phyloP scores from a whole-genome alignment of 2,329 filamentous ascomycete genomes.

The Cordyceps militaris region DNA sequence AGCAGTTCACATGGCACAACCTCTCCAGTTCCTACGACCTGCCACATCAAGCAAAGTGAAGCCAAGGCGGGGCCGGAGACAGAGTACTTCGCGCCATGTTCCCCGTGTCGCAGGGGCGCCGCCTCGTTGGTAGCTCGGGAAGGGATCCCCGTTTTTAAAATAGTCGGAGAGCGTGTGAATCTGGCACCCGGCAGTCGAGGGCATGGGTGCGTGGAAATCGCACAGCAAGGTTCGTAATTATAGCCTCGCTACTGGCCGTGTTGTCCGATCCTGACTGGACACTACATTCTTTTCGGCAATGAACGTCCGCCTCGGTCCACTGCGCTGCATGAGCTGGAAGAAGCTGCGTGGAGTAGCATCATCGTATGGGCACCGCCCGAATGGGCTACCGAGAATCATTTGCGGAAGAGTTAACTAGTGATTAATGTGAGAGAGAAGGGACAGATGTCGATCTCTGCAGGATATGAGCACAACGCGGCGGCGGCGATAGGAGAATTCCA shows the following conservation, averaged over 20 bases:
- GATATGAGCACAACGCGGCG: neutral
- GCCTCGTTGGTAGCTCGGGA: conserved; percentile 1
- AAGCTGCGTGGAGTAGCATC: neutral
- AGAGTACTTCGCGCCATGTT: neutral
- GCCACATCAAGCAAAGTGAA: neutral
- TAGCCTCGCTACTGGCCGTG: neutral
- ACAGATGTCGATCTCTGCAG: neutral
- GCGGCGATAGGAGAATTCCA: neutral
- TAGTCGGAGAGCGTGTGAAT: neutral
- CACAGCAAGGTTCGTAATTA: neutral
- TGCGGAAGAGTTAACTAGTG: neutral
- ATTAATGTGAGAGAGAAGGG: neutral
- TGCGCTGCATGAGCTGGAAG: neutral
- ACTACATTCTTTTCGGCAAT: neutral
- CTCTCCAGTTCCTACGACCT: neutral
- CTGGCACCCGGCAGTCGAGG: neutral
- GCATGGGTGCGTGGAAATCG: neutral
- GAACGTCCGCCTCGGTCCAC: neutral
- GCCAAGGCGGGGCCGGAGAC: neutral
- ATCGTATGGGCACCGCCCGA: conserved; percentile 5
- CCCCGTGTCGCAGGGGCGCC: neutral
- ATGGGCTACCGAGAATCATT: neutral
- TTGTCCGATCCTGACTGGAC: neutral
- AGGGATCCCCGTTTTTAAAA: neutral
- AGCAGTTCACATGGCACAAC: neutral